Percentiles rank a stretch among this genome's conserved stretches.
Conservation (phyloP, 495 filamentous ascomycete genomes). For the Glonium stellatum region DNA sequence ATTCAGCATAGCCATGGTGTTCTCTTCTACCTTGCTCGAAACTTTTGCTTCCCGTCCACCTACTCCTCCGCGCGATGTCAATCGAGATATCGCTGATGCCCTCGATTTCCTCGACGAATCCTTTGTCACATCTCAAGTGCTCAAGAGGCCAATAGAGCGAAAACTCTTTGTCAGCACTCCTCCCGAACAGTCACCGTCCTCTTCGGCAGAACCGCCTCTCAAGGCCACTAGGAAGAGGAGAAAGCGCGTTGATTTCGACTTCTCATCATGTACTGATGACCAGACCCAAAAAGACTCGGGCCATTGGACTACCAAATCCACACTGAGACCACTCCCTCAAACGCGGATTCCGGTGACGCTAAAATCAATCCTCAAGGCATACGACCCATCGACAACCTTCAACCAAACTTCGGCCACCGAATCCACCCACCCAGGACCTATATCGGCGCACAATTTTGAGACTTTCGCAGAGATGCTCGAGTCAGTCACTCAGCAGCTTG, state of each 20-base stretch:
- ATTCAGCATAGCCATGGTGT: conserved; percentile 34
- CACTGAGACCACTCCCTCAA: conserved; percentile 45
- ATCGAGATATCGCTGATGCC: conserved; percentile 28
- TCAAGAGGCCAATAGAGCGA: background rate
- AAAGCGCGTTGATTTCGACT: conserved; percentile 51
- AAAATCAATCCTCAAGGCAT: conserved; percentile 82
- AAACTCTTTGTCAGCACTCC: conserved; percentile 40
- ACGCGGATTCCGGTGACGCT: conserved; percentile 59
- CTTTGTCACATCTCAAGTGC: conserved; percentile 12
- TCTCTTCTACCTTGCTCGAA: conserved; percentile 27
- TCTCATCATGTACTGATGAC: conserved; percentile 63
- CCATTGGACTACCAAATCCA: conserved; percentile 40
- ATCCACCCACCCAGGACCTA: conserved; percentile 23
- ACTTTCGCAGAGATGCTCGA: conserved; percentile 71
- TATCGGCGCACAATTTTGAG: conserved; percentile 36
- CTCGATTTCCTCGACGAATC: conserved; percentile 34
- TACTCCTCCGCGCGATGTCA: conserved; percentile 55
- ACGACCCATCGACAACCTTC: conserved; percentile 39
- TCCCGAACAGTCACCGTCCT: conserved; percentile 42
- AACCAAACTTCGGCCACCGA: conserved; percentile 33
- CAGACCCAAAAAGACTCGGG: conserved; percentile 49
- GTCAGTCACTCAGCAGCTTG: conserved; percentile 71
- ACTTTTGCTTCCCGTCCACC: conserved; percentile 48
- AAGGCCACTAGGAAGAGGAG: conserved; percentile 39
- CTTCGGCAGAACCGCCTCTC: conserved; percentile 36